These are phyloP conservation scores for Geoglossum cookeanum DNA, from an alignment of 2,329 filamentous ascomycete genomes.

Conservation along the genomic window DNA sequence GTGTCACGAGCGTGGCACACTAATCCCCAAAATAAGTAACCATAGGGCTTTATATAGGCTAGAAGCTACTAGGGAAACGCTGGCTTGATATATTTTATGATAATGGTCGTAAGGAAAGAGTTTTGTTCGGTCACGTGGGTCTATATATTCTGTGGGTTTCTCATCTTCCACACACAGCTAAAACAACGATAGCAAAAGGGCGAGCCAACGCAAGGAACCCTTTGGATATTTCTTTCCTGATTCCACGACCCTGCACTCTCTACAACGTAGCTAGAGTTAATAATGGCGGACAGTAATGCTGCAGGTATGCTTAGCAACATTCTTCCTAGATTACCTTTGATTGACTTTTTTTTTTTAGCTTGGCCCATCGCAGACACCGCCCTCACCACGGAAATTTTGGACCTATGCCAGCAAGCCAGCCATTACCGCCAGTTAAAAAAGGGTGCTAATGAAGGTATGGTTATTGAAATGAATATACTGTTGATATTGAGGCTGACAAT, in stretches of 20 bases:
- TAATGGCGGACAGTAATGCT: conserved; percentile 2
- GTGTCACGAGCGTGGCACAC: not conserved
- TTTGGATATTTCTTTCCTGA: conserved; percentile 12
- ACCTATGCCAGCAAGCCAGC: conserved; percentile 54
- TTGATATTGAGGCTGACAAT: not conserved
- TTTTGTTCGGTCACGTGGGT: not conserved
- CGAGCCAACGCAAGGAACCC: conserved; percentile 26
- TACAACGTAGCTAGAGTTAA: not conserved
- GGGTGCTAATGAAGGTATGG: conserved; percentile 55
- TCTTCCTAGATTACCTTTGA: not conserved
- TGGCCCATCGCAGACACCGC: conserved; percentile 56
- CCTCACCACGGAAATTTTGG: conserved; percentile 64
- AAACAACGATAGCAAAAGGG: conserved; percentile 15
- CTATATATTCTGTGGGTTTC: not conserved
- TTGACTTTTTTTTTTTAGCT: conserved; percentile 22
- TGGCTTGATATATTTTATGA: not conserved
- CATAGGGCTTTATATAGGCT: not conserved
- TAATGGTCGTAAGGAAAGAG: not conserved
- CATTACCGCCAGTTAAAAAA: conserved; percentile 68
- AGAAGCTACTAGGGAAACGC: not conserved
- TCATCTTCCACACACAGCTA: not conserved
- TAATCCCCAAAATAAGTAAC: not conserved
- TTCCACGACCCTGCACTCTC: not conserved
- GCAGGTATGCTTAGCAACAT: not conserved
- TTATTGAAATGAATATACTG: not conserved